Evolutionary conservation across 768 basidiomycete genomes (phyloP), one percentile per base, ranked within the genome.

Genomic region (Xerocomellus intermedius): DNA sequence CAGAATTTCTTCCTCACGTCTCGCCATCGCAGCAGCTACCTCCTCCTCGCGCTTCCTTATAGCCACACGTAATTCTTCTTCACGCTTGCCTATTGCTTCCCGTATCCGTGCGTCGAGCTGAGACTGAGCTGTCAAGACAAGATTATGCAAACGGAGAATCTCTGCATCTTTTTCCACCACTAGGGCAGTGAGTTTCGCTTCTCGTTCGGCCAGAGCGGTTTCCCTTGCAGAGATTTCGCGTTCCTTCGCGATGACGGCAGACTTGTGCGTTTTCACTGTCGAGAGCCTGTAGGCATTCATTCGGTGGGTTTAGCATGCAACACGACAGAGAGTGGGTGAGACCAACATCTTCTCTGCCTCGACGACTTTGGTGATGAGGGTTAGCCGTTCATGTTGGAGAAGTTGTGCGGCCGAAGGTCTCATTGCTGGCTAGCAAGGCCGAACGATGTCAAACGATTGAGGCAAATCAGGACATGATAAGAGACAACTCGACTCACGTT

Each of bases 321-420:
- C 14, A 28, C 35, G 30, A 41, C 26, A 24, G 36, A 36, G 17
- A 43, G 16, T 24, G 4, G 46, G 22, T 30, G 38, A 36, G 10
- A 59, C 82, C 28, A 55, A 89, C 91, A 91, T 84, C 61, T 89
- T 91, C 61, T 91, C 86, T 0, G 89, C 83, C 63, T 92, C 90
- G 9, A 82, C 70, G 17, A 91, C 83, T 63, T 88, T 89, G 64
- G 79, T 79, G 0, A 85, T 84, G 14, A 89, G 77, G 36, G 86
- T 81, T 4, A 93, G 64, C 0, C 89, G 82, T 63, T 94, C 91
- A 57, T 91, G 86, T 62, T 89, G 87, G 16, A 93, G 80, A 9
- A 93, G 79, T 65, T 91, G 89, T 8, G 83, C 79, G 0, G 89
- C 88, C 0, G 89, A 91, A 2, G 91, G 91, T 37, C 91, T 82